These are phyloP conservation scores for Amphirosellinia nigrospora DNA, from an alignment of 495 filamentous ascomycete species.

Conservation along the genomic window DNA sequence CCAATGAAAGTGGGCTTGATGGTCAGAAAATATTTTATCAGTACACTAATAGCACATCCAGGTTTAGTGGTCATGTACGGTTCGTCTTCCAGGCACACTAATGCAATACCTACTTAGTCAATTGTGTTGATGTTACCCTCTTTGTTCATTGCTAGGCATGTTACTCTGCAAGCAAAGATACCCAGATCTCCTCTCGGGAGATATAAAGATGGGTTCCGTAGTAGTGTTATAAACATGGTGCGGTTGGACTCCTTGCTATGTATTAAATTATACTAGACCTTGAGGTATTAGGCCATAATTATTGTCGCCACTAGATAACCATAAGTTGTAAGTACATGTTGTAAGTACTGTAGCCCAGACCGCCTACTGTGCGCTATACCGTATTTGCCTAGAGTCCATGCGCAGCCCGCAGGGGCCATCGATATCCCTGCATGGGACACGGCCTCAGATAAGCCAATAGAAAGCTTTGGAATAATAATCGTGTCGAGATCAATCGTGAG, in stretches of 20 bases:
- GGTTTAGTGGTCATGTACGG: not conserved
- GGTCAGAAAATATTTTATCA: slow-evolving; percentile 13
- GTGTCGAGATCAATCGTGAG: slow-evolving; percentile 11
- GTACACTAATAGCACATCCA: not conserved
- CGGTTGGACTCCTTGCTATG: too few species aligned
- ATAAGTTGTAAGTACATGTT: too few species aligned
- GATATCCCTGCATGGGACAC: not conserved
- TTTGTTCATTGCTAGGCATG: too few species aligned
- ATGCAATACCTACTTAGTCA: not conserved
- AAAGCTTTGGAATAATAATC: slow-evolving; percentile 19
- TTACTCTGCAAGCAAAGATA: too few species aligned
- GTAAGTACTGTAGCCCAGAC: not conserved
- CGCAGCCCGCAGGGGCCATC: not conserved
- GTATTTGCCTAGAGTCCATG: slow-evolving; percentile 6
- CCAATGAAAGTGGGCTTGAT: slow-evolving; percentile 1
- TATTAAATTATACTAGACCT: too few species aligned
- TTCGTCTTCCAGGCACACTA: not conserved
- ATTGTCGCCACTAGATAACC: too few species aligned
- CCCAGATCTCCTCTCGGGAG: too few species aligned
- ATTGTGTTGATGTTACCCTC: not conserved
- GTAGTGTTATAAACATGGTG: too few species aligned
- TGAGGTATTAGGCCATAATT: too few species aligned
- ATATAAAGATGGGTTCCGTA: too few species aligned
- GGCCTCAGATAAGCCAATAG: not conserved
- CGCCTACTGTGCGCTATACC: not conserved